Evolutionary conservation across 768 basidiomycete genomes (phyloP).

Genomic region (Pleurotus citrinopileatus): DNA sequence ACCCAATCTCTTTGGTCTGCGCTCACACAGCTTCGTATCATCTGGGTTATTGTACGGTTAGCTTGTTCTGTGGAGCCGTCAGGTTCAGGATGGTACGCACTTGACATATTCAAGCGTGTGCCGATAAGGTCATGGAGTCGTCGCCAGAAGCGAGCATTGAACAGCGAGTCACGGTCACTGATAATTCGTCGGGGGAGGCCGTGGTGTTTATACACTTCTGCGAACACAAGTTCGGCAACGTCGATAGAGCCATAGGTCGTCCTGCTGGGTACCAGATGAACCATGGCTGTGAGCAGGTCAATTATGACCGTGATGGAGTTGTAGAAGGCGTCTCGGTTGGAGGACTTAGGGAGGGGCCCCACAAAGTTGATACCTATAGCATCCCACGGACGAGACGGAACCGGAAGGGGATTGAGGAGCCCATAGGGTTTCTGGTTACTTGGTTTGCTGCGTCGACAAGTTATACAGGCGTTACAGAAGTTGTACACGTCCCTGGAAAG

Average conservation of each 20-base stretch:
- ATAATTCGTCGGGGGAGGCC: conserved; percentile 27
- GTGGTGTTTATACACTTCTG: conserved; percentile 22
- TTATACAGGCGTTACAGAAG: conserved; percentile 25
- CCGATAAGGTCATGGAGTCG: conserved; percentile 18
- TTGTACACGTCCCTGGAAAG: conserved; percentile 20
- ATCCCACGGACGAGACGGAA: conserved; percentile 22
- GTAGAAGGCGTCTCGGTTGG: conserved; percentile 17
- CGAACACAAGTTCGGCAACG: conserved; percentile 19
- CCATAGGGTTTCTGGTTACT: conserved; percentile 15
- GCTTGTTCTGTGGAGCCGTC: conserved; percentile 31
- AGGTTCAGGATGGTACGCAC: conserved; percentile 14
- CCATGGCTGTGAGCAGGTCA: conserved; percentile 13
- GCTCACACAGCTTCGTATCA: conserved; percentile 21
- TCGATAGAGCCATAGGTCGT: conserved; percentile 12
- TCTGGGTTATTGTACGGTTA: conserved; percentile 26
- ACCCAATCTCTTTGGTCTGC: conserved; percentile 28
- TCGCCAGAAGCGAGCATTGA: conserved; percentile 13
- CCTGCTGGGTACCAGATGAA: conserved; percentile 16
- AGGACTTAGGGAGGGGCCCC: conserved; percentile 23
- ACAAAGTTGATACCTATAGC: conserved; percentile 28
- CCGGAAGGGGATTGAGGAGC: conserved; percentile 15
- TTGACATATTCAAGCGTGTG: conserved; percentile 24
- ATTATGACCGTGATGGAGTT: conserved; percentile 20
- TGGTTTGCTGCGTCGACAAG: conserved; percentile 14
- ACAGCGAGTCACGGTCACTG: conserved; percentile 19